These are phyloP conservation scores for Sclerotinia sclerotiorum DNA, from an alignment of 2,329 filamentous ascomycete genomes.

Conservation along the genomic window DNA sequence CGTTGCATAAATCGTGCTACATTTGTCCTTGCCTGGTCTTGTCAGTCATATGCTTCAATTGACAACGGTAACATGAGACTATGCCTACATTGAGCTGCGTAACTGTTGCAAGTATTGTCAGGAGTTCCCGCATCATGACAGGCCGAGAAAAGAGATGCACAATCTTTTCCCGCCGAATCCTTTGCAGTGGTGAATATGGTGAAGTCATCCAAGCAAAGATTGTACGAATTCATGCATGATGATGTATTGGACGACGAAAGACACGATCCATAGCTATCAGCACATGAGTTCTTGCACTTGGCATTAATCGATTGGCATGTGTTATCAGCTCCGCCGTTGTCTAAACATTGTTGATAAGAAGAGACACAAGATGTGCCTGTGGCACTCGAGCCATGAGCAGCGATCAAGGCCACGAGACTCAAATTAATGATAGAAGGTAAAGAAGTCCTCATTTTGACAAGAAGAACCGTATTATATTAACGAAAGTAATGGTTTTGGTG, in stretches of 20 bases:
- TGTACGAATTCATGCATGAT: constrained; percentile 7
- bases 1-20: constrained; percentile 27
- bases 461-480: background rate
- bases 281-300: constrained; percentile 25
- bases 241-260: background rate
- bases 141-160: constrained; percentile 24
- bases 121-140: constrained; percentile 24
- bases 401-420: constrained; percentile 5
- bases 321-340: constrained; percentile 25
- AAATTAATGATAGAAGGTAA: background rate
- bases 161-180: constrained; percentile 26
- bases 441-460: constrained; percentile 1
- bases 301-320: constrained; percentile 25
- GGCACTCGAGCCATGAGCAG: constrained; percentile 14
- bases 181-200: constrained; percentile 22
- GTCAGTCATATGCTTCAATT: background rate
- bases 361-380: constrained; percentile 19
- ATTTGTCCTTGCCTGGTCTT: constrained; percentile 25
- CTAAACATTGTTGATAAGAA: constrained; percentile 22
- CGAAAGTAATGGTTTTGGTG: background rate
- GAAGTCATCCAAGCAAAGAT: constrained; percentile 22
- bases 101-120: constrained; percentile 26
- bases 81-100: constrained; percentile 23
- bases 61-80: background rate
- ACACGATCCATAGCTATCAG: constrained; percentile 1